Percentiles rank a stretch among this genome's conserved stretches.
phyloP scores from a whole-genome alignment of 805 yeast genomes.

The Candida nanaspora region DNA sequence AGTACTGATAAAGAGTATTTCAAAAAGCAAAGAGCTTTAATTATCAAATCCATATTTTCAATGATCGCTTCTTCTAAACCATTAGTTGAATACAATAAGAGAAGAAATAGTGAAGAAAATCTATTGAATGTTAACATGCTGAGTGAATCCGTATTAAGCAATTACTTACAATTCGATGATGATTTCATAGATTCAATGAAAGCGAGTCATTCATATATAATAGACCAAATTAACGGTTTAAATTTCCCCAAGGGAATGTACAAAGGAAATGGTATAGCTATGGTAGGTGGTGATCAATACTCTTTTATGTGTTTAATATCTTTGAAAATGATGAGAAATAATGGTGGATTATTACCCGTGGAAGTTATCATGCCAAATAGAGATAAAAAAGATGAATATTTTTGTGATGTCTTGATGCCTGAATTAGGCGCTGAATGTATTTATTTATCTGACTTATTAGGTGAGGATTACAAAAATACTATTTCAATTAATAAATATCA shows the following conservation, averaged over 20 bases:
- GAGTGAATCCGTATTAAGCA: slow-evolving; percentile 9
- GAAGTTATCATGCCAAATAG: slow-evolving; percentile 32
- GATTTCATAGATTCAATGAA: slow-evolving; percentile 36
- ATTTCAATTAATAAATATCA: slow-evolving; percentile 37
- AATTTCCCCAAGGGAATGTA: slow-evolving; percentile 28
- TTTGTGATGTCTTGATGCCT: slow-evolving; percentile 37
- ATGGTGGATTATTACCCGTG: slow-evolving; percentile 42
- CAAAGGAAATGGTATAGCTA: slow-evolving; percentile 48
- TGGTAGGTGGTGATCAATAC: slow-evolving; percentile 54
- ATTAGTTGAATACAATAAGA: slow-evolving; percentile 5
- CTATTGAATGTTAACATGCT: slow-evolving; percentile 8
- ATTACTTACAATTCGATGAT: slow-evolving; percentile 32
- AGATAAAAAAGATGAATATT: slow-evolving; percentile 33
- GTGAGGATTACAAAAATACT: slow-evolving; percentile 22
- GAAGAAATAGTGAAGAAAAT: slow-evolving; percentile 5
- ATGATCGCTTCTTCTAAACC: slow-evolving; percentile 13
- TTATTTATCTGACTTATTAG: slow-evolving; percentile 41
- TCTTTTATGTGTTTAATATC: slow-evolving; percentile 45
- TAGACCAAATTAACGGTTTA: slow-evolving; percentile 32
- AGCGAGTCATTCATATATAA: slow-evolving; percentile 35
- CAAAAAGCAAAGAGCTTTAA: slow-evolving; percentile 9
- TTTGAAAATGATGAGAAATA: slow-evolving; percentile 35
- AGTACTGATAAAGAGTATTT: not conserved
- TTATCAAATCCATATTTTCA: slow-evolving; percentile 15
- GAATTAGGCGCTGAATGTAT: slow-evolving; percentile 54